Evolutionary conservation across 140 eudicot genomes (phyloP).

Genomic region (Flaveria floridana): DNA sequence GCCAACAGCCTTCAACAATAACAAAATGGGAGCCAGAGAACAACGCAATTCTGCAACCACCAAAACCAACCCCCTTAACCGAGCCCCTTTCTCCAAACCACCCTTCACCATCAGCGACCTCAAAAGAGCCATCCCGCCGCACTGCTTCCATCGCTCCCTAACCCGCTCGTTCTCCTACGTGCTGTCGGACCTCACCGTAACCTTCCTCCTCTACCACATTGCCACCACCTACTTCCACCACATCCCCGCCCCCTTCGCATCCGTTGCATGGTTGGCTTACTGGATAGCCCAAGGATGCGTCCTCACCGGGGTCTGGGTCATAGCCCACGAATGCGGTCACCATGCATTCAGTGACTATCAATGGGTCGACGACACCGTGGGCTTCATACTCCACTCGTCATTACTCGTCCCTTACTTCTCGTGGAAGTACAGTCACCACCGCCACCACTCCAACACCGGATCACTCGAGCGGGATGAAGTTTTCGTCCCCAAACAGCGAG

Average conservation of each 20-base stretch:
- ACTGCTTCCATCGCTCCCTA: conserved; percentile 40
- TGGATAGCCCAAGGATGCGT: conserved; percentile 48
- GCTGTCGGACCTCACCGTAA: conserved; percentile 36
- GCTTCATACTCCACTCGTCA: conserved; percentile 48
- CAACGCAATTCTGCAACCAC: conserved; percentile 24
- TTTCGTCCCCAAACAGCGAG: conserved; percentile 50
- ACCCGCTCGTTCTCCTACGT: conserved; percentile 51
- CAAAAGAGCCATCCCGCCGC: conserved; percentile 37
- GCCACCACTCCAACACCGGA: conserved; percentile 59
- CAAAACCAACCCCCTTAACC: conserved; percentile 19
- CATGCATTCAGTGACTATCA: conserved; percentile 60
- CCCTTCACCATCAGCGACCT: conserved; percentile 39
- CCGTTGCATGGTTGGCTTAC: conserved; percentile 41
- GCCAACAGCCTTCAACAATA: not conserved
- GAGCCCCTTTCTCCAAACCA: conserved; percentile 36
- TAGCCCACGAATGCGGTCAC: conserved; percentile 59
- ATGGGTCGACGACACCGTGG: conserved; percentile 52
- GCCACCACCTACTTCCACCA: conserved; percentile 41
- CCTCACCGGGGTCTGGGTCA: conserved; percentile 55
- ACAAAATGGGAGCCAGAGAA: conserved; percentile 42
- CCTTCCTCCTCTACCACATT: conserved; percentile 37
- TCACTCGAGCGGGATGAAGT: conserved; percentile 56
- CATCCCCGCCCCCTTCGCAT: conserved; percentile 37
- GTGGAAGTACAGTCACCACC: conserved; percentile 56
- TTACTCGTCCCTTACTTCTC: conserved; percentile 53